Evolutionary conservation across 139 green algal genomes (phyloP).

Genomic region (Closterium sp.): DNA sequence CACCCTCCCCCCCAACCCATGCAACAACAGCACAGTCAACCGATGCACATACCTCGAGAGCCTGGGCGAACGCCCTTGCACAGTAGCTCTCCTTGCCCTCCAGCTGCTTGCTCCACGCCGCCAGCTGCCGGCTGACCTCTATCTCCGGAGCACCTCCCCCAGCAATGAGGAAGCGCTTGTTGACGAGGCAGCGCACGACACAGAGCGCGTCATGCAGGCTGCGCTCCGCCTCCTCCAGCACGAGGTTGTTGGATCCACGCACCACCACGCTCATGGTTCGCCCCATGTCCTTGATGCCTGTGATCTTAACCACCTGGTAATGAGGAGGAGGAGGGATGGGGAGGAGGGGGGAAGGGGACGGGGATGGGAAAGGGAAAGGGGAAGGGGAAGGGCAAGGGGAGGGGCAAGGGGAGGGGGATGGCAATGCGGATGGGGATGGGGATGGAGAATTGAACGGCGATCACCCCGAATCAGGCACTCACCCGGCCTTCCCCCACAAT

Average conservation of each 20-base stretch:
- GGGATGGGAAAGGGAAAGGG: not conserved
- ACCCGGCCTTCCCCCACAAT: too few relatives aligned
- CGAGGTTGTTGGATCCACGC: constrained; percentile 93
- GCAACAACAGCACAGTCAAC: too few relatives aligned
- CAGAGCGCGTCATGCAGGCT: constrained; percentile 58
- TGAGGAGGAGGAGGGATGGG: not conserved
- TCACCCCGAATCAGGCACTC: too few relatives aligned
- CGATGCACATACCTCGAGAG: constrained; percentile 79
- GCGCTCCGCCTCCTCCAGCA: constrained; percentile 53
- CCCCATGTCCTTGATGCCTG: constrained; percentile 84
- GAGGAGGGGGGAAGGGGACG: not conserved
- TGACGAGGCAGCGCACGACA: constrained; percentile 87
- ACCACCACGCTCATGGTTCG: constrained; percentile 90
- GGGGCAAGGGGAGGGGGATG: not conserved
- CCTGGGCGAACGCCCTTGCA: constrained; percentile 89
- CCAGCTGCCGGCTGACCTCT: constrained; percentile 81
- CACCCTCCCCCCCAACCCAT: too few relatives aligned
- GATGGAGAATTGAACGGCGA: too few relatives aligned
- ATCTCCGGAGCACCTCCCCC: constrained; percentile 91
- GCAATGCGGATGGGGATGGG: too few relatives aligned
- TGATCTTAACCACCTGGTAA: constrained; percentile 84
- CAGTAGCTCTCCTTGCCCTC: constrained; percentile 92
- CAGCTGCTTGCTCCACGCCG: constrained; percentile 84
- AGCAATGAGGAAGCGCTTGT: constrained; percentile 88
- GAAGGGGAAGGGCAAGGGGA: not conserved